These are phyloP conservation scores for Vinca major DNA, from an alignment of 305 asterid species.

Conservation along the genomic window DNA sequence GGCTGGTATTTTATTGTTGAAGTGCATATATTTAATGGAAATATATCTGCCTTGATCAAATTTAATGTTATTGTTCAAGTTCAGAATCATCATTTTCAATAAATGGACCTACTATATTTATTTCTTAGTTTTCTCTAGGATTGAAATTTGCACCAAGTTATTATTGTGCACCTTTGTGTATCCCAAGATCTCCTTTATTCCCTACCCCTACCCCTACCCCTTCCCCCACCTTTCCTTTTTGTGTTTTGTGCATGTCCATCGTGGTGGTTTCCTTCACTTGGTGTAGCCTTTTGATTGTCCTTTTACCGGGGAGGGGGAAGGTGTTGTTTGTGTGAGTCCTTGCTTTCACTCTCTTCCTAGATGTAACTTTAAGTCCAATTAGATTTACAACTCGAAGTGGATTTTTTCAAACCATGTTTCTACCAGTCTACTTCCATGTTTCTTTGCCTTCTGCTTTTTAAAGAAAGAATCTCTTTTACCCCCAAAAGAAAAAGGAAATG, in stretches of 20 bases:
- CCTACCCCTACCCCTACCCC: too few relatives aligned
- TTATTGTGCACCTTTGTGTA: background rate
- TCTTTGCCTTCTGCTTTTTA: background rate
- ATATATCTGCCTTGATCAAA: background rate
- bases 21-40: background rate
- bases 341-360: background rate
- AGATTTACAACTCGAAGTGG: background rate
- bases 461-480: background rate
- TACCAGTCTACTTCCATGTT: background rate
- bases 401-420: background rate
- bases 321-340: background rate
- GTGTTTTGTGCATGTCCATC: too few relatives aligned
- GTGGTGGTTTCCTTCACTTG: too few relatives aligned
- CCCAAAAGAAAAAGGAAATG: too few relatives aligned
- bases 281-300: too few relatives aligned
- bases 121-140: background rate
- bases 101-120: background rate
- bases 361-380: background rate
- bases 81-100: too few relatives aligned
- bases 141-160: background rate
- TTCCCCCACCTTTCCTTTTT: too few relatives aligned
- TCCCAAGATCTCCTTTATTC: background rate
- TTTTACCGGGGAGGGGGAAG: background rate
- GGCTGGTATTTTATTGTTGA: background rate
- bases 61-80: background rate